Evolutionary conservation across 305 asterid genomes (phyloP), one percentile per base, ranked within the genome.

Genomic region (Withania somnifera): DNA sequence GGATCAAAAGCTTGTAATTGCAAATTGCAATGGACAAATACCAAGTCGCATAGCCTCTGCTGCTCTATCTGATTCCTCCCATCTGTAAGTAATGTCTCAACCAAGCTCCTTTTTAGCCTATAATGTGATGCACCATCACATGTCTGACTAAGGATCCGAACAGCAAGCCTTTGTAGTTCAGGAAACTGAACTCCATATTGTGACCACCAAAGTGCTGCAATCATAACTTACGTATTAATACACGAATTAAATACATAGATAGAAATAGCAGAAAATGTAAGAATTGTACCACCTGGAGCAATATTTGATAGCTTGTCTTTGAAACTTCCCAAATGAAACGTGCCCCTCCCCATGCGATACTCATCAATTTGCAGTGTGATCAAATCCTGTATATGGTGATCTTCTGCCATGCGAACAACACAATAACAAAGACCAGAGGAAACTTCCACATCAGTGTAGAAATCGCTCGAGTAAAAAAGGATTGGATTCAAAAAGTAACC

Each of bases 171-270:
- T 82, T 93, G 96, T 63, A 94, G 85, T 45, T 92, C 87, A 0
- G 93, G 95, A 69, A 84, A 88, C 14, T 87, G 85, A 8, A 28
- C 81, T 40, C 93, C 95, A 22, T 90, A 87, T 28, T 76, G 73
- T 15, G 84, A 83, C 98, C 97, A 94, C 98, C 98, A 94, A n/a
- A 10, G 82, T 56, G 69, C 97, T 94, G 89, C 85, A 91, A 87
- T 2, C 67, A 76, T 20, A 26, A 63, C 15, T 45, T 71, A 15
- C 19, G 42, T 9, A 7, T 34, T 28, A 60, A 60, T 11, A 9
- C 2, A 24, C 19, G 3, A 36, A 79, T 0, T 38, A 40, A 11
- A 24, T 22, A 11, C 3, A 28, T 10, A 61, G 30, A 73, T 13
- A 42, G 14, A 34, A n/a, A 14, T 10, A 42, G 51, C 14, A 38